Evolutionary conservation across 2,329 filamentous ascomycete genomes (phyloP), one percentile per base, ranked within the genome.

Genomic region (Paraphaeosphaeria minitans): DNA sequence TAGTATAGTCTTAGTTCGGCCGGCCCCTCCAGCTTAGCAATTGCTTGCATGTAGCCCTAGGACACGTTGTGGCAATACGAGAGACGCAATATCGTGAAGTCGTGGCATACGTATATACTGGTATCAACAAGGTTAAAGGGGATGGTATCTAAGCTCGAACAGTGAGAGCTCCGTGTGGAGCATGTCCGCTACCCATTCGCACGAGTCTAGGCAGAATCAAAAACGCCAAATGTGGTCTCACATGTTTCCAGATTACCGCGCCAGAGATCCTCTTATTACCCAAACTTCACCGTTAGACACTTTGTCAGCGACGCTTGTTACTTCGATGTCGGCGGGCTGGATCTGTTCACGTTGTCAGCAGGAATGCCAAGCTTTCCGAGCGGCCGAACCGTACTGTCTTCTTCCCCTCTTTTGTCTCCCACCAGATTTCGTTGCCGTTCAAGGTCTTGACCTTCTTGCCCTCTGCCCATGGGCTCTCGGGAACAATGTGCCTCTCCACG

Each of bases 221-320:
- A 24, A 27, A 5, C 29, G 29, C 19, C 29, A 16, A 52, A 37
- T 21, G 8, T 39, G n/a, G 19, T 31, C 16, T 24, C 29, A 10
- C 12, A 39, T 35, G n/a, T 39, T 53, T 46, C 22, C 31, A 35
- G 35, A 53, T 27, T 19, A 4, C 31, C 64, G 75, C 37, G 63
- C 85, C 58, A 89, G 70, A 24, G 89, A 85, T 4, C 81, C 83
- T 64, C 85, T 85, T 59, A 91, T 72, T 39, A 93, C 84, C 92
- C 92, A 96, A 66, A 98, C 84, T 78, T 98, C 91, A 4, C 95
- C 95, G 74, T 98, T 99, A 3, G 87, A 85, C 19, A 96, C 93
- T 60, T 87, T 85, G 65, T 89, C 89, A 1, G 88, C 89, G 53
- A 96, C 82, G 58, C 82, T 87, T 43, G 88, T 85, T 14, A 98